Percentiles rank a stretch among this genome's conserved stretches.
phyloP scores from a whole-genome alignment of 2,329 filamentous ascomycete species.

The Hypoxylon rubiginosum region DNA sequence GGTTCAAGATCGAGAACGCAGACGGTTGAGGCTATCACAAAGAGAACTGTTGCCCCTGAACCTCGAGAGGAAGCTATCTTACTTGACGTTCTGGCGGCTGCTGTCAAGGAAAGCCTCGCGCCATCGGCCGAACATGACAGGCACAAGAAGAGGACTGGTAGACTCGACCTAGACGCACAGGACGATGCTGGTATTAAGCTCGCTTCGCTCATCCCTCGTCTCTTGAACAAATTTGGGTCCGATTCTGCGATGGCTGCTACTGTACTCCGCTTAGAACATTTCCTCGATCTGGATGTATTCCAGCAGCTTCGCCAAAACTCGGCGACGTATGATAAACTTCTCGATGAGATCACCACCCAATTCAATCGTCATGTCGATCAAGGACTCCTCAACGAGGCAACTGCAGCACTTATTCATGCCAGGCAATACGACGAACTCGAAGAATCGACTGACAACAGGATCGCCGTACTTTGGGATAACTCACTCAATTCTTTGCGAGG shows the following conservation, averaged over 20 bases:
- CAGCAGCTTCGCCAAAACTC: constrained; percentile 90
- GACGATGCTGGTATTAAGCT: constrained; percentile 85
- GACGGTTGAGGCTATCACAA: constrained; percentile 74
- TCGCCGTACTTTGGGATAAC: constrained; percentile 89
- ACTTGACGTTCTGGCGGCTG: constrained; percentile 86
- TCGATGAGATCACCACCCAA: constrained; percentile 94
- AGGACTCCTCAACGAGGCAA: constrained; percentile 85
- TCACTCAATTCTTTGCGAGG: constrained; percentile 79
- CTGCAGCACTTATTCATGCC: constrained; percentile 84
- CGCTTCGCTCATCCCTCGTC: constrained; percentile 81
- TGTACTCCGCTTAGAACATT: constrained; percentile 87
- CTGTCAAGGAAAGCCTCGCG: constrained; percentile 80
- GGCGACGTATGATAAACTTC: constrained; percentile 80
- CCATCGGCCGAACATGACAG: constrained; percentile 75
- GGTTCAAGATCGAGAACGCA: constrained; percentile 67
- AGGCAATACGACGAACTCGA: constrained; percentile 89
- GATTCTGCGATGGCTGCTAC: constrained; percentile 86
- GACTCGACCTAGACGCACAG: constrained; percentile 76
- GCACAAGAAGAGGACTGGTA: constrained; percentile 68
- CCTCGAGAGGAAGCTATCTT: constrained; percentile 86
- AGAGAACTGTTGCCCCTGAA: constrained; percentile 78
- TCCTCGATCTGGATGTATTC: constrained; percentile 88
- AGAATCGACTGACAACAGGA: constrained; percentile 84
- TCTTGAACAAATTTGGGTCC: constrained; percentile 95
- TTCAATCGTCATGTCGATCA: constrained; percentile 94